Conservation (phyloP, 139 green algal genomes). For the Nannochloris sp. region DNA sequence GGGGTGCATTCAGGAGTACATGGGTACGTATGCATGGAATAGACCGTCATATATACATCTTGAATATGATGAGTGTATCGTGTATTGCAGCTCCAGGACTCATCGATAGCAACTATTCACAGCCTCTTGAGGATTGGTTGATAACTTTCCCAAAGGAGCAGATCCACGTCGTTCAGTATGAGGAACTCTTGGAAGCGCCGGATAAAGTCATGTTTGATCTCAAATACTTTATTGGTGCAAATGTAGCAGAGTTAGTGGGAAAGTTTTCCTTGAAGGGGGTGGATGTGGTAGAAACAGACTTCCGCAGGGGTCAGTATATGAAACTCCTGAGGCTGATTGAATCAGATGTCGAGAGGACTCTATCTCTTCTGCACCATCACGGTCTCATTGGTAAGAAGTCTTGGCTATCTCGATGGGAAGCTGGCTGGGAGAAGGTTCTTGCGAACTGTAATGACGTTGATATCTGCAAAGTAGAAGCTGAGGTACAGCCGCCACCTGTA, state of each 20-base stretch:
- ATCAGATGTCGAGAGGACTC: background rate
- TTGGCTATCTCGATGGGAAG: constrained; percentile 8
- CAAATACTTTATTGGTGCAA: constrained; percentile 4
- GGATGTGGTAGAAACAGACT: background rate
- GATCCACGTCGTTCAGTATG: constrained; percentile 8
- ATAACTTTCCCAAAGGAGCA: constrained; percentile 5
- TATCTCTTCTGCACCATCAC: constrained; percentile 3
- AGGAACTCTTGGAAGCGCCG: constrained; percentile 6
- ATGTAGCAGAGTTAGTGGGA: constrained; percentile 1
- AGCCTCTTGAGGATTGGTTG: constrained; percentile 3
- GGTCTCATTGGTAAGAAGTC: background rate
- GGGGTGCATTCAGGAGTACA: background rate
- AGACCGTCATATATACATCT: background rate
- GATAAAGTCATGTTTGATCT: constrained; percentile 9
- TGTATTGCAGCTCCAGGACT: constrained; percentile 4
- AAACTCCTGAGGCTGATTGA: background rate
- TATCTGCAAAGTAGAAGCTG: background rate
- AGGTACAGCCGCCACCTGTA: constrained; percentile 2
- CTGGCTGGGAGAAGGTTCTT: background rate
- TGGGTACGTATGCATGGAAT: background rate
- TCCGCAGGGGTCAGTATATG: constrained; percentile 10
- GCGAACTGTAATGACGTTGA: background rate
- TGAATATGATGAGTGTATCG: background rate
- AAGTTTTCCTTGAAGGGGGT: background rate
- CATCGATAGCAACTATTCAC: constrained; percentile 8